Percentiles rank a stretch among this genome's conserved stretches.
Evolutionary conservation across 2,329 filamentous ascomycete genomes (phyloP).

Genomic region (Talaromyces pinophilus): DNA sequence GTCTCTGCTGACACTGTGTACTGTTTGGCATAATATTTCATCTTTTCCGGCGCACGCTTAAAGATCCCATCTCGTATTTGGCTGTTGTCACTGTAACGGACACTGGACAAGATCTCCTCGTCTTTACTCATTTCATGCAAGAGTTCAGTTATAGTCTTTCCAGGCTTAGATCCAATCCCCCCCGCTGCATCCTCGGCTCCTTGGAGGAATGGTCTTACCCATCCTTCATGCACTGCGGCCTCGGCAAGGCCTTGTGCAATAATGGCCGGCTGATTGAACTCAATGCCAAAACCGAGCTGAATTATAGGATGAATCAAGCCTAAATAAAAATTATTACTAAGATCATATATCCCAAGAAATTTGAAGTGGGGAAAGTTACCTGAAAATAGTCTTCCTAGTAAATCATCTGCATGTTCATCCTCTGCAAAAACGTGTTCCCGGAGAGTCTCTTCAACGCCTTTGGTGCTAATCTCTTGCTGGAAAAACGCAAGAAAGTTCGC

Average conservation of each 20-base stretch:
- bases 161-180: constrained; percentile 32
- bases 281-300: constrained; percentile 80
- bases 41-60: constrained; percentile 61
- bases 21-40: constrained; percentile 61
- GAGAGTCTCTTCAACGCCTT: constrained; percentile 64
- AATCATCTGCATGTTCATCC: constrained; percentile 64
- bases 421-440: constrained; percentile 68
- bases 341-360: not conserved
- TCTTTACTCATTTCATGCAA: constrained; percentile 61
- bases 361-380: constrained; percentile 45
- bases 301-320: constrained; percentile 79
- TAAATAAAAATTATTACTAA: constrained; percentile 27
- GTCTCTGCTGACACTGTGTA: constrained; percentile 60
- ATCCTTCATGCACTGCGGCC: constrained; percentile 66
- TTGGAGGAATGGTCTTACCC: constrained; percentile 57
- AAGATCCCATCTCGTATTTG: constrained; percentile 71
- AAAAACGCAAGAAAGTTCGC: constrained; percentile 76
- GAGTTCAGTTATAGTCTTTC: constrained; percentile 57
- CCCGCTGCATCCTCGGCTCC: constrained; percentile 39
- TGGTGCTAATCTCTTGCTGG: constrained; percentile 66
- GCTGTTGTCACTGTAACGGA: constrained; percentile 57
- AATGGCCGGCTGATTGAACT: constrained; percentile 78
- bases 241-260: constrained; percentile 79
- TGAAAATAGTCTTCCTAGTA: constrained; percentile 68
- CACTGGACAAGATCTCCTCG: constrained; percentile 58